phyloP scores from a whole-genome alignment of 1,284 basidiomycete genomes.

The Pisolithus thermaeus region DNA sequence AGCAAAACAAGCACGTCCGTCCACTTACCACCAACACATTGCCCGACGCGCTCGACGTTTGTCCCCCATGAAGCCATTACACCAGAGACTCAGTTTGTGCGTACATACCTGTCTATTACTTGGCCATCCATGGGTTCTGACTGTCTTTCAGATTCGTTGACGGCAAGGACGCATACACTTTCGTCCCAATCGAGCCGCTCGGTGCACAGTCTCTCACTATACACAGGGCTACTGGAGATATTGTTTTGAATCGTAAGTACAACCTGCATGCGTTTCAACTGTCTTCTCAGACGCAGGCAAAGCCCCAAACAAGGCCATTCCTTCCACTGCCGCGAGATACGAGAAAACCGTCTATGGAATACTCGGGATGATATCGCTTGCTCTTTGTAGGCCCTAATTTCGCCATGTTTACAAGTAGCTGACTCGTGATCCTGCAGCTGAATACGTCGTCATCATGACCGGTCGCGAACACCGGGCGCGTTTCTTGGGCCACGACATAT shows the following conservation, averaged over 20 bases:
- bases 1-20: too few species aligned
- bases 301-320: slow-evolving; percentile 54
- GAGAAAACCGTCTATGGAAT: slow-evolving; percentile 76
- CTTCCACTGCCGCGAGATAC: slow-evolving; percentile 49
- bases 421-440: slow-evolving; percentile 48
- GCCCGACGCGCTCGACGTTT: slow-evolving; percentile 9
- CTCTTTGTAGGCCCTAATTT: slow-evolving; percentile 61
- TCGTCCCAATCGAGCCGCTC: slow-evolving; percentile 59
- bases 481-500: slow-evolving; percentile 83
- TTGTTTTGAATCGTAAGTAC: slow-evolving; percentile 60
- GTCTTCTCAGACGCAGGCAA: slow-evolving; percentile 4
- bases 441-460: slow-evolving; percentile 90
- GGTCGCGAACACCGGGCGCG: slow-evolving; percentile 76
- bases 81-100: slow-evolving; percentile 67
- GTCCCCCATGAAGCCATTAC: slow-evolving; percentile 54
- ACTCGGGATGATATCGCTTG: slow-evolving; percentile 78
- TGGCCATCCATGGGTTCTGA: slow-evolving; percentile 5
- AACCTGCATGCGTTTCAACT: neutral
- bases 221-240: slow-evolving; percentile 65
- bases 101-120: slow-evolving; percentile 14
- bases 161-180: slow-evolving; percentile 69
- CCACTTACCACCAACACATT: neutral
- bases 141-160: slow-evolving; percentile 51
- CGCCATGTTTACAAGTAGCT: neutral
- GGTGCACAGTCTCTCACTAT: slow-evolving; percentile 64